phyloP scores from a whole-genome alignment of 2,329 filamentous ascomycete genomes.

The Colletotrichum higginsianum region DNA sequence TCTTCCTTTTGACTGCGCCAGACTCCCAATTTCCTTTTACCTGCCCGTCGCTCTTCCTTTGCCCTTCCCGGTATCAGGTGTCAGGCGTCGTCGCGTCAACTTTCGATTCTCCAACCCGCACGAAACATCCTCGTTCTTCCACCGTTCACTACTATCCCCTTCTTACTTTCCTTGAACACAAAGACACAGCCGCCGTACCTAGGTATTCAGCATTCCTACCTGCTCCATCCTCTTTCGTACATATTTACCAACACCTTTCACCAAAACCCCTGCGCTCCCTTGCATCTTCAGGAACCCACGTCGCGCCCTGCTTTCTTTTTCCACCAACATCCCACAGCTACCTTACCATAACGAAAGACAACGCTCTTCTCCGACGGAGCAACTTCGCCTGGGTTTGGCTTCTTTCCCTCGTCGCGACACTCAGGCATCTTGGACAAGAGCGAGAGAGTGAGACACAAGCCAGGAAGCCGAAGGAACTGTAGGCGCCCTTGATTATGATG shows the following conservation, averaged over 20 bases:
- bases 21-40: slow-evolving; percentile 31
- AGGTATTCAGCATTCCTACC: slow-evolving; percentile 6
- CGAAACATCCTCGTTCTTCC: slow-evolving; percentile 38
- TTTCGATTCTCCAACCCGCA: slow-evolving; percentile 8
- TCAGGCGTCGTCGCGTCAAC: slow-evolving; percentile 12
- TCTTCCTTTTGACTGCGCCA: slow-evolving; percentile 31
- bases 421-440: slow-evolving; percentile 20
- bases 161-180: slow-evolving; percentile 19
- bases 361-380: slow-evolving; percentile 1
- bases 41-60: slow-evolving; percentile 25
- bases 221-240: neutral
- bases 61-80: slow-evolving; percentile 1
- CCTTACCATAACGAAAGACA: slow-evolving; percentile 22
- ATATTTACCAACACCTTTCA: slow-evolving; percentile 17
- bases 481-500: slow-evolving; percentile 27
- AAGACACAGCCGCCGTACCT: neutral
- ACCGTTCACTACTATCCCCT: slow-evolving; percentile 14
- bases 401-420: slow-evolving; percentile 1
- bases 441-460: slow-evolving; percentile 17
- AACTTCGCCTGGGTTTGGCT: slow-evolving; percentile 6
- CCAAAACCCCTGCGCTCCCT: slow-evolving; percentile 15
- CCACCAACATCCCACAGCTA: neutral
- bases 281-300: slow-evolving; percentile 28
- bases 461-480: slow-evolving; percentile 5
- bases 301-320: slow-evolving; percentile 25